Base-by-base conservation (phyloP, 495 filamentous ascomycete species). In the Penicillium salamii region DNA sequence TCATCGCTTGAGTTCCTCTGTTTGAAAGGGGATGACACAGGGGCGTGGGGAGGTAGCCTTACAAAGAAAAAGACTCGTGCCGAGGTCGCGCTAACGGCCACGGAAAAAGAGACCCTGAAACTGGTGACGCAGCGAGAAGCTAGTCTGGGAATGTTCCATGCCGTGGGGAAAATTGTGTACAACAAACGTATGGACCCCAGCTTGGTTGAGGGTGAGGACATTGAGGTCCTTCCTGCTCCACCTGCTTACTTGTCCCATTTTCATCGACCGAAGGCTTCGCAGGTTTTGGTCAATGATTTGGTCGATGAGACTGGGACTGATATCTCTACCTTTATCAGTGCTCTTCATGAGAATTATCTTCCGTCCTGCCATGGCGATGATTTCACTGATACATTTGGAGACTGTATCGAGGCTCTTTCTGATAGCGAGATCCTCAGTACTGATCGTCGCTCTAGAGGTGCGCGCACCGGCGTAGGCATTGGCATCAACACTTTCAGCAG, bases 301-400 rank as follows among this genome's bases (percentile, higher is more conserved):
- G 81, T 91, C 15, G 87, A 96, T 52, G 91, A 96, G 64, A 88
- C 87, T 3, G 93, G 93, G 6, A 95, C 91, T 2, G 93, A 97
- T 59, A 83, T 81, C 0, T 78, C 84, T 46, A 97, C 91, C 0
- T 96, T 97, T 61, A 81, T 96, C 44, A 83, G 87, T n/a, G 88
- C 89, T 2, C 71, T 99, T 8, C 93, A 99, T 63, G 93, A 99
- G 58, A 99, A 99, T 61, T 97, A 92, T 55, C 76, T 87, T 1
- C 71, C 86, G 6, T 97, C 92, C 1, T 96, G 92, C 59, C 80
- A 86, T 46, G 78, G 81, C 9, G 68, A 63, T n/a, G 66, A 59
- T 3, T 78, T 78, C 36, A 79, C 78, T 49, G 79, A 84, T 33
- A 76, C 78, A 12, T 69, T 97, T 20, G 85, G 92, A 56, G 79